These are phyloP conservation scores for Mariannaea sp. DNA, from an alignment of 2,329 filamentous ascomycete genomes.

Conservation along the genomic window DNA sequence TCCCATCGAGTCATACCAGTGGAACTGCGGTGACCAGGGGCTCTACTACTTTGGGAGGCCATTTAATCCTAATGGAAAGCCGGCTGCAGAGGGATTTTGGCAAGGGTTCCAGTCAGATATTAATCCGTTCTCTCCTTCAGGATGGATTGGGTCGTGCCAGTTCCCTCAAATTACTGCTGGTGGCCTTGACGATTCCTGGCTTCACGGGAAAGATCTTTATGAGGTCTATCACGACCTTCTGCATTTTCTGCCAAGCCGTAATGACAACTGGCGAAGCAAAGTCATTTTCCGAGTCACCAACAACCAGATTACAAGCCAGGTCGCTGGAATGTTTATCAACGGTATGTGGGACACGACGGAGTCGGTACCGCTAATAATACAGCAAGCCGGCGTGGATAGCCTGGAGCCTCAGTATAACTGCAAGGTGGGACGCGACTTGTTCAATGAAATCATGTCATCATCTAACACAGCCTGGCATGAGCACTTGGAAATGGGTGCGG, in stretches of 20 bases:
- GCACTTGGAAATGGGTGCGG: conserved; percentile 62
- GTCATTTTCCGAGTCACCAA: conserved; percentile 76
- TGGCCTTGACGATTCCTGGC: conserved; percentile 74
- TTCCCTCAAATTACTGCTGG: conserved; percentile 79
- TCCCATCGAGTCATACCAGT: conserved; percentile 71
- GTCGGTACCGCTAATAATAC: conserved; percentile 52
- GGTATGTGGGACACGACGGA: conserved; percentile 65
- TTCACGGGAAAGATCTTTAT: conserved; percentile 77
- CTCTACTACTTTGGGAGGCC: conserved; percentile 72
- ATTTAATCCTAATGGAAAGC: conserved; percentile 48
- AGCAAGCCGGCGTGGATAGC: conserved; percentile 65
- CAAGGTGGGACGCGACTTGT: conserved; percentile 51
- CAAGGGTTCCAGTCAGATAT: conserved; percentile 61
- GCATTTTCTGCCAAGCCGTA: conserved; percentile 63
- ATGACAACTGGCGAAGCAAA: conserved; percentile 47
- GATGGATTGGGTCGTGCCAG: conserved; percentile 75
- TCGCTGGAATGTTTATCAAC: conserved; percentile 73
- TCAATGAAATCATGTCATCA: conserved; percentile 50
- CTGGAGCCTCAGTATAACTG: conserved; percentile 77
- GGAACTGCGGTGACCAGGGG: conserved; percentile 73
- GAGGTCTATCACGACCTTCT: conserved; percentile 75
- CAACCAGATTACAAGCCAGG: conserved; percentile 82
- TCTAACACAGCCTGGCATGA: conserved; percentile 60
- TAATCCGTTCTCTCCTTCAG: conserved; percentile 69
- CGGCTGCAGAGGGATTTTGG: conserved; percentile 66